These are phyloP conservation scores for Colletotrichum musicola DNA, from an alignment of 2,329 filamentous ascomycete genomes.

Conservation along the genomic window DNA sequence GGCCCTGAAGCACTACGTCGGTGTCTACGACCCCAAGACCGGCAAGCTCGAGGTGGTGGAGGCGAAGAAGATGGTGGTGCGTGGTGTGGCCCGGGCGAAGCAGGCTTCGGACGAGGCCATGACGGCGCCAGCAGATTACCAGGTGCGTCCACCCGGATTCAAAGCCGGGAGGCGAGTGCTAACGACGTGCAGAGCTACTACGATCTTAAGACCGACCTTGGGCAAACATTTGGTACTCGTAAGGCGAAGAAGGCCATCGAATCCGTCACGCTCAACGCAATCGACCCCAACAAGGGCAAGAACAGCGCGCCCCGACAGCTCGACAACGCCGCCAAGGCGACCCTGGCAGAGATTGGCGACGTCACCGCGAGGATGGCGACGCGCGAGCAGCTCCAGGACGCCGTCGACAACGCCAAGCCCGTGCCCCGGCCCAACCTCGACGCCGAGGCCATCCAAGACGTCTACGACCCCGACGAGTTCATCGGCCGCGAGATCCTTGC, in stretches of 20 bases:
- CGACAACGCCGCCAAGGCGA: conserved; percentile 67
- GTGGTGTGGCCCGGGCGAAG: conserved; percentile 68
- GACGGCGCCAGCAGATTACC: conserved; percentile 44
- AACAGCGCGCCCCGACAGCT: conserved; percentile 59
- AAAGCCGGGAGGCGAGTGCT: neutral
- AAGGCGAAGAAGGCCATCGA: conserved; percentile 85
- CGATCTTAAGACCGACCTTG: conserved; percentile 76
- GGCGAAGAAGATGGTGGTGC: conserved; percentile 73
- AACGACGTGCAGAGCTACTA: conserved; percentile 61
- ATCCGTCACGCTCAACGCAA: conserved; percentile 78
- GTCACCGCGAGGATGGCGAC: conserved; percentile 76
- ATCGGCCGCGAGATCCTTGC: conserved; percentile 77
- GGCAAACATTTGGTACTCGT: conserved; percentile 85
- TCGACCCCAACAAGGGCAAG: conserved; percentile 59
- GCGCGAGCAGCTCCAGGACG: conserved; percentile 73
- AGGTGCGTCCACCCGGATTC: conserved; percentile 25
- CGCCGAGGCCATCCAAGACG: conserved; percentile 76
- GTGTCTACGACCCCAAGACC: conserved; percentile 72
- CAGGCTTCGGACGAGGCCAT: conserved; percentile 63
- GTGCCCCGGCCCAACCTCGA: conserved; percentile 77
- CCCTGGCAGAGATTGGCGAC: conserved; percentile 74
- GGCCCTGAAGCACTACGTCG: conserved; percentile 73
- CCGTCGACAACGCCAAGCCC: conserved; percentile 76
- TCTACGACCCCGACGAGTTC: conserved; percentile 76
- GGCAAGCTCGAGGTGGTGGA: conserved; percentile 72